These are phyloP conservation scores for Hypoxylon sp. DNA, from an alignment of 2,329 filamentous ascomycete species.

Conservation along the genomic window DNA sequence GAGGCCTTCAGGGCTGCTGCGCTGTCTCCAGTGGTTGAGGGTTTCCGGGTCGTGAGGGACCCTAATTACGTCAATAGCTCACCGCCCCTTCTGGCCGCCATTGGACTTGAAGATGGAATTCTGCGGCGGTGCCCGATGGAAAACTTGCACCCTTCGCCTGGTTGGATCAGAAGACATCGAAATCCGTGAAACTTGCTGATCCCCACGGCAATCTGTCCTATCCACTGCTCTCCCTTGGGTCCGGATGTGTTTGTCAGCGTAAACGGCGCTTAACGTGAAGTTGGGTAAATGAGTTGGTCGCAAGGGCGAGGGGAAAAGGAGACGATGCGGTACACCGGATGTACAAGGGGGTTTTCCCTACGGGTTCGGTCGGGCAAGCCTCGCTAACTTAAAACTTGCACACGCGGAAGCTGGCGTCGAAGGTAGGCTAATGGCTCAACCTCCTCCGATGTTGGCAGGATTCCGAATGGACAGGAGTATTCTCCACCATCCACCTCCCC, in stretches of 20 bases:
- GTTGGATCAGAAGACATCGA: constrained; percentile 17
- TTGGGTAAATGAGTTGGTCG: constrained; percentile 15
- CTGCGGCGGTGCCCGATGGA: constrained; percentile 35
- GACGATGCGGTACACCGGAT: constrained; percentile 17
- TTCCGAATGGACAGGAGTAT: constrained; percentile 37
- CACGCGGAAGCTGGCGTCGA: constrained; percentile 30
- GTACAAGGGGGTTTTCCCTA: constrained; percentile 12
- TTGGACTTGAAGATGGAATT: constrained; percentile 31
- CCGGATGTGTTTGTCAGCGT: constrained; percentile 13
- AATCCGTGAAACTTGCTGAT: constrained; percentile 26
- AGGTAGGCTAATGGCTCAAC: constrained; percentile 29
- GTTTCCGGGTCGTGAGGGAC: constrained; percentile 17
- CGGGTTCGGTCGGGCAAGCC: constrained; percentile 11
- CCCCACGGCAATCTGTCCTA: constrained; percentile 12
- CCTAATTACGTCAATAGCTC: constrained; percentile 35
- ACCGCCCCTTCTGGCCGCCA: constrained; percentile 32
- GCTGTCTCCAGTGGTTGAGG: constrained; percentile 35
- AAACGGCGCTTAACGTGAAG: constrained; percentile 14
- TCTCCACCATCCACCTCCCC: constrained; percentile 29
- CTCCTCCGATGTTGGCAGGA: constrained; percentile 35
- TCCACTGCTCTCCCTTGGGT: constrained; percentile 16
- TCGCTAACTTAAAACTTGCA: constrained; percentile 23
- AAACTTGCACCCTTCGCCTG: constrained; percentile 26
- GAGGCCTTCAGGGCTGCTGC: constrained; percentile 31
- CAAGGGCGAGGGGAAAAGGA: constrained; percentile 2